Conservation (phyloP, 768 basidiomycete species). For the Leucosporidium yakuticum region DNA sequence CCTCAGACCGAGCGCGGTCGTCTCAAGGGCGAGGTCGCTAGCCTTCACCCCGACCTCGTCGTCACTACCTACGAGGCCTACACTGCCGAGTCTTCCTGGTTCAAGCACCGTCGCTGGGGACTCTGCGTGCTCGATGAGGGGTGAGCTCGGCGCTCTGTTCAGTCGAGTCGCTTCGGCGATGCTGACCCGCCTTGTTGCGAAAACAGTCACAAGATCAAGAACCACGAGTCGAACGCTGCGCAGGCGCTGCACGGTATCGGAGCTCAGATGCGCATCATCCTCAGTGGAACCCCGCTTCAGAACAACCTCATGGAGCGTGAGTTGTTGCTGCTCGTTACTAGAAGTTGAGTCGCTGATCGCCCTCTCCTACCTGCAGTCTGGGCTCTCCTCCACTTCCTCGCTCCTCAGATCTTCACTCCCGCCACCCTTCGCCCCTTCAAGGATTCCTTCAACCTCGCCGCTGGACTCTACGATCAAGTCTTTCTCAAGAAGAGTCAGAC, state of each 20-base stretch:
- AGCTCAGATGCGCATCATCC: constrained; percentile 57
- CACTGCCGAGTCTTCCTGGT: constrained; percentile 55
- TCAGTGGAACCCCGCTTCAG: constrained; percentile 70
- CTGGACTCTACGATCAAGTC: constrained; percentile 52
- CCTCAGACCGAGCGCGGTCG: constrained; percentile 53
- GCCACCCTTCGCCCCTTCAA: constrained; percentile 52
- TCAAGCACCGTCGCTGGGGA: constrained; percentile 57
- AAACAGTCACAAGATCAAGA: constrained; percentile 62
- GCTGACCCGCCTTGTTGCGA: constrained; percentile 43
- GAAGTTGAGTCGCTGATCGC: constrained; percentile 48
- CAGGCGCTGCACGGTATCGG: constrained; percentile 55
- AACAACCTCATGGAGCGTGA: constrained; percentile 59
- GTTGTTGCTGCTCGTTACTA: constrained; percentile 31
- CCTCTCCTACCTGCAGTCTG: constrained; percentile 1
- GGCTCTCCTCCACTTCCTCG: constrained; percentile 44
- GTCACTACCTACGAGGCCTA: constrained; percentile 66
- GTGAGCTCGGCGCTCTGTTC: constrained; percentile 4
- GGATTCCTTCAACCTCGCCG: constrained; percentile 52
- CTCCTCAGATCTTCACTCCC: constrained; percentile 53
- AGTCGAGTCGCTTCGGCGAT: constrained; percentile 38
- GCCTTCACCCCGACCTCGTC: constrained; percentile 48
- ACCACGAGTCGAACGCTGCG: constrained; percentile 55
- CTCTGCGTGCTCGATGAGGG: constrained; percentile 61
- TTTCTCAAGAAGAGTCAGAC: constrained; percentile 52
- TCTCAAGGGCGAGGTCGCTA: constrained; percentile 51